Conservation (phyloP, 2,329 filamentous ascomycete genomes). For the Arthrobotrys pseudoclavata region DNA sequence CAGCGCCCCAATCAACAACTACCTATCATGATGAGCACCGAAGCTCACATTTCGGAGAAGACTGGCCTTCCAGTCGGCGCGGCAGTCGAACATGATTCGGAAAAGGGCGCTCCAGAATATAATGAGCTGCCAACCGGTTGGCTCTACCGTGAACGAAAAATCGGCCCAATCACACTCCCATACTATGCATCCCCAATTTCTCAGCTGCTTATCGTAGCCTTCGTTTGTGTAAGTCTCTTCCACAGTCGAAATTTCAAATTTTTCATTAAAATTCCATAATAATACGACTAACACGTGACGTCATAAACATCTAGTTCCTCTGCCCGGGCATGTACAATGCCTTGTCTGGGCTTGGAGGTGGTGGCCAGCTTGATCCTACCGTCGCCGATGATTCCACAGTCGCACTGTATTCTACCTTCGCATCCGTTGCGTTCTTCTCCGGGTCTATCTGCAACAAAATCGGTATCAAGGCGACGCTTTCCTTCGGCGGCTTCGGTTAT, state of each 20-base stretch:
- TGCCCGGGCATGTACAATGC: slow-evolving; percentile 65
- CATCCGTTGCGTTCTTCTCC: slow-evolving; percentile 77
- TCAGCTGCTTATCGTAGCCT: slow-evolving; percentile 79
- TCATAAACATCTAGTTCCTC: slow-evolving; percentile 69
- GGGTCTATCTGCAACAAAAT: slow-evolving; percentile 83
- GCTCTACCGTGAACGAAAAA: slow-evolving; percentile 76
- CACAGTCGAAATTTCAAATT: slow-evolving; percentile 67
- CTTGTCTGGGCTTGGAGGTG: slow-evolving; percentile 63
- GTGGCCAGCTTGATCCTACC: slow-evolving; percentile 61
- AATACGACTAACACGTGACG: slow-evolving; percentile 72
- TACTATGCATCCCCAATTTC: slow-evolving; percentile 81
- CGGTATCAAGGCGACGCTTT: slow-evolving; percentile 77
- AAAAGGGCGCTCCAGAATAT: slow-evolving; percentile 26
- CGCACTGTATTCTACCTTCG: slow-evolving; percentile 70
- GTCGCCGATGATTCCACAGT: slow-evolving; percentile 62
- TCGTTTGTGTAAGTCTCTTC: slow-evolving; percentile 70
- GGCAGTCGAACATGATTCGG: slow-evolving; percentile 44
- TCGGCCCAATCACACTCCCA: slow-evolving; percentile 71
- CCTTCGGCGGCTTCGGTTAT: slow-evolving; percentile 82
- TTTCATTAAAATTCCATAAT: neutral
- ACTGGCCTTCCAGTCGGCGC: slow-evolving; percentile 34
- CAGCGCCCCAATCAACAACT: neutral
- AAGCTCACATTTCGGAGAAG: slow-evolving; percentile 44
- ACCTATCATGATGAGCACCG: slow-evolving; percentile 37
- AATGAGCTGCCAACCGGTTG: slow-evolving; percentile 71